phyloP scores from a whole-genome alignment of 768 basidiomycete species.

The Tephrocybe sp. region DNA sequence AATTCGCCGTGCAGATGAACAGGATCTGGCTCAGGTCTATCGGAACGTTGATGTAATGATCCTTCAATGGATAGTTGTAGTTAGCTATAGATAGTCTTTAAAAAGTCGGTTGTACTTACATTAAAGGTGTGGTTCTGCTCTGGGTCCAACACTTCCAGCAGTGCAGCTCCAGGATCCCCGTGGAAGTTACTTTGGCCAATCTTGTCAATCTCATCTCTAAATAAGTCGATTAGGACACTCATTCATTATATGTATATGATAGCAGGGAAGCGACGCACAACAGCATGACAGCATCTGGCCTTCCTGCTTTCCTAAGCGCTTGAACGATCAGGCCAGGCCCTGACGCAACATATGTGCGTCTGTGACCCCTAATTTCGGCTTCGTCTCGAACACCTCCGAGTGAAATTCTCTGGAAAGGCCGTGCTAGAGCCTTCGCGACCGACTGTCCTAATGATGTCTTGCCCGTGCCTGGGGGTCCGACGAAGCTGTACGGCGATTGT shows the following conservation, averaged over 20 bases:
- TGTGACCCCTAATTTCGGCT: constrained; percentile 56
- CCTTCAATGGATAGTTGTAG: constrained; percentile 39
- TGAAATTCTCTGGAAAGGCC: constrained; percentile 91
- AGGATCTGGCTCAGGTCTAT: constrained; percentile 85
- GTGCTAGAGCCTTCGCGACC: constrained; percentile 74
- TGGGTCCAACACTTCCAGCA: constrained; percentile 91
- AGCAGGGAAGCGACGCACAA: constrained; percentile 38
- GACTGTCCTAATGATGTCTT: constrained; percentile 92
- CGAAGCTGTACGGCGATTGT: constrained; percentile 51
- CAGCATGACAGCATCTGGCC: constrained; percentile 77
- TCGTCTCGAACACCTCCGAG: constrained; percentile 93
- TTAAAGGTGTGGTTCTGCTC: constrained; percentile 88
- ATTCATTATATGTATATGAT: constrained; percentile 6
- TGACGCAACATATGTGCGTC: constrained; percentile 88
- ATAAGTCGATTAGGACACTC: neutral
- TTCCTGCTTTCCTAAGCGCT: constrained; percentile 79
- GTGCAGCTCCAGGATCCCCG: constrained; percentile 87
- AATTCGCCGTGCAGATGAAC: constrained; percentile 92
- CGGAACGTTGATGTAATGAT: constrained; percentile 90
- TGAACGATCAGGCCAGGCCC: constrained; percentile 85
- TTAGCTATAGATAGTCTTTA: too few relatives aligned
- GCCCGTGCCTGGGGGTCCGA: constrained; percentile 88
- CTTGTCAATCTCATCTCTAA: constrained; percentile 88
- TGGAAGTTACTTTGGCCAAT: constrained; percentile 85
- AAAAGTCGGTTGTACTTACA: too few relatives aligned